These are phyloP conservation scores for Conticribra guillardii DNA, from an alignment of 108 stramenopile species.

Conservation along the genomic window DNA sequence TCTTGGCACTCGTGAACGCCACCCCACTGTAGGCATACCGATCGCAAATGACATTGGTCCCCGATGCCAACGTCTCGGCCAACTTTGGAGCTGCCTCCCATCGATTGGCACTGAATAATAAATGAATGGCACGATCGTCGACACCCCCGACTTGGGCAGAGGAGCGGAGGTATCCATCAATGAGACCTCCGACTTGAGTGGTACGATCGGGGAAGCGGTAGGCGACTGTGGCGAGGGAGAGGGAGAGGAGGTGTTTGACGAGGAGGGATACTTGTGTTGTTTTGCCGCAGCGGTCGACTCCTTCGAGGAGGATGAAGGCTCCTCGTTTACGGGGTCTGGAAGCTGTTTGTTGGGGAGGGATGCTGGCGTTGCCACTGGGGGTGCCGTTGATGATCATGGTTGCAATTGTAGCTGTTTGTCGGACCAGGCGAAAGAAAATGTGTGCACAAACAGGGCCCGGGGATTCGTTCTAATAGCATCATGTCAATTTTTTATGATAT, in stretches of 20 bases:
- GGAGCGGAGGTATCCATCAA: constrained; percentile 89
- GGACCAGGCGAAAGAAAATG: no score
- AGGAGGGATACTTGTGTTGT: constrained; percentile 89
- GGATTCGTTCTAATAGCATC: no score
- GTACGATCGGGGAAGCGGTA: constrained; percentile 87
- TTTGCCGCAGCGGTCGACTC: constrained; percentile 99
- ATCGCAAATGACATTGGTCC: constrained; percentile 91
- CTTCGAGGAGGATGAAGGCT: constrained; percentile 98
- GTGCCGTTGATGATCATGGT: constrained; percentile 1
- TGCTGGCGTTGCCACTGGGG: neutral
- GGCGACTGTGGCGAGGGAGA: constrained; percentile 71
- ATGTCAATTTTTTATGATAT: no score
- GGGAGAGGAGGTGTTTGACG: constrained; percentile 57
- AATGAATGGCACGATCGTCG: constrained; percentile 95
- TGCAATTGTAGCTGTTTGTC: neutral
- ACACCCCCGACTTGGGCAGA: constrained; percentile 63
- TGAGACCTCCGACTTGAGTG: constrained; percentile 88
- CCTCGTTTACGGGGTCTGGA: constrained; percentile 61
- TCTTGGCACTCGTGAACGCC: constrained; percentile 96
- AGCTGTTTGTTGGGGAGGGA: no score
- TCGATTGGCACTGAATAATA: constrained; percentile 98
- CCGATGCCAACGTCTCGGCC: constrained; percentile 54
- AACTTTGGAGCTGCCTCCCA: constrained; percentile 93
- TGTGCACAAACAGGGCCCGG: no score
- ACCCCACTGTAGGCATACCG: constrained; percentile 98